Conservation (phyloP, 2,329 filamentous ascomycete genomes). For the Pseudopyricularia cyperi region DNA sequence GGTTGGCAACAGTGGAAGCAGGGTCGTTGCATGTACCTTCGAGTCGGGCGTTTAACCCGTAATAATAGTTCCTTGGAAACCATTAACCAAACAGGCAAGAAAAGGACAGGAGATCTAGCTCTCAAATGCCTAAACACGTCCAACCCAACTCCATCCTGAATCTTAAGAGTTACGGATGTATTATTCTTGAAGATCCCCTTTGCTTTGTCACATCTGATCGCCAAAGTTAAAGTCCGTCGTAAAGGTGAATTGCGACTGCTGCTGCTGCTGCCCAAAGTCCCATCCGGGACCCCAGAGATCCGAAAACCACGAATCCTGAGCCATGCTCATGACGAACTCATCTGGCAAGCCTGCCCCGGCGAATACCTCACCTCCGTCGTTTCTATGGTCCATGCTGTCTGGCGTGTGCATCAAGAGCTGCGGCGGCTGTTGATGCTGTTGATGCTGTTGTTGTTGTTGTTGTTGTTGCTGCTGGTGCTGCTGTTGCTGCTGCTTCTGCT, state of each 20-base stretch:
- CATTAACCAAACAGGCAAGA: no score
- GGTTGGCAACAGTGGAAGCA: no score
- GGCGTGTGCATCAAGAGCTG: neutral
- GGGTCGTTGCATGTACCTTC: no score
- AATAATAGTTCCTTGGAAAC: no score
- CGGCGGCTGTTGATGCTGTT: neutral
- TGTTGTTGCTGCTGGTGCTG: neutral
- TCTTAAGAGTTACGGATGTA: no score
- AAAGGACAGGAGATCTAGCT: no score
- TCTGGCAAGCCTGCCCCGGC: neutral
- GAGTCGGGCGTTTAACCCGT: no score
- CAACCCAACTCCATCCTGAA: no score
- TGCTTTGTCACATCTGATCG: neutral
- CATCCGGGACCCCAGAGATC: slow-evolving; percentile 1
- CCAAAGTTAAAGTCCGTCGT: neutral
- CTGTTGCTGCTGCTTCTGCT: neutral
- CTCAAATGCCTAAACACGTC: no score
- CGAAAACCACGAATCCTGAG: slow-evolving; percentile 4
- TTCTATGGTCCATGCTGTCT: neutral
- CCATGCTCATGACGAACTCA: neutral
- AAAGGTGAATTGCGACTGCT: no score
- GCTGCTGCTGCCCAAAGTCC: neutral
- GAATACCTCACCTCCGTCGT: neutral
- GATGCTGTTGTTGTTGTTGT: neutral
- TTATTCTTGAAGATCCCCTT: no score